Conservation (phyloP, 2,329 filamentous ascomycete species). For the Penicillium sp. region DNA sequence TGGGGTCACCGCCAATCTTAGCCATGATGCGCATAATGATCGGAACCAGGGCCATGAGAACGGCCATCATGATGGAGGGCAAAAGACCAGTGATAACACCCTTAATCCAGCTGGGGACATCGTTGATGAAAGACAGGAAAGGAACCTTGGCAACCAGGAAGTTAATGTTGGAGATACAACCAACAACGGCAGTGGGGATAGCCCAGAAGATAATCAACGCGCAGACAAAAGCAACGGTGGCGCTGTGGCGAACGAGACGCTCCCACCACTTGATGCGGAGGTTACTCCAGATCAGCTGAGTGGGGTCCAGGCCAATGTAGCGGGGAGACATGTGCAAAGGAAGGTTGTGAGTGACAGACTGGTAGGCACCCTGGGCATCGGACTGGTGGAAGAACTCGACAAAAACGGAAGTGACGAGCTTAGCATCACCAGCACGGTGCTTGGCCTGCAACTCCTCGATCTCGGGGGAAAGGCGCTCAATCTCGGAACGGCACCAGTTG, state of each 20-base stretch:
- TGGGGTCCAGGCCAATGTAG: conserved; percentile 79
- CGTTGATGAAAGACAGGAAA: conserved; percentile 72
- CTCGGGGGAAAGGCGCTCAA: conserved; percentile 72
- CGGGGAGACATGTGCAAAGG: conserved; percentile 84
- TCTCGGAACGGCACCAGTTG: conserved; percentile 78
- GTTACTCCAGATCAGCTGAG: conserved; percentile 82
- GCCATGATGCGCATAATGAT: conserved; percentile 79
- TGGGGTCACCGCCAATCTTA: conserved; percentile 77
- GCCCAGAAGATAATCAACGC: conserved; percentile 87
- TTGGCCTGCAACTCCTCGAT: conserved; percentile 68
- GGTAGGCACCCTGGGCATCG: conserved; percentile 82
- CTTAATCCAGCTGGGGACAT: conserved; percentile 69
- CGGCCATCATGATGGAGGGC: conserved; percentile 73
- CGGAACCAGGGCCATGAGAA: conserved; percentile 85
- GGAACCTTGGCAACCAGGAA: conserved; percentile 63
- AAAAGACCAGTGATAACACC: conserved; percentile 84
- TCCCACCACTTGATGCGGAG: conserved; percentile 86
- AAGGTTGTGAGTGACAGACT: conserved; percentile 83
- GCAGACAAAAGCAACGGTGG: conserved; percentile 69
- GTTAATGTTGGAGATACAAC: conserved; percentile 80
- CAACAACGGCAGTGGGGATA: conserved; percentile 75
- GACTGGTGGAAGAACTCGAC: conserved; percentile 84
- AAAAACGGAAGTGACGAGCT: conserved; percentile 76
- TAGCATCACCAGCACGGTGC: conserved; percentile 65
- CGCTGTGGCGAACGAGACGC: conserved; percentile 69